phyloP scores from a whole-genome alignment of 257 asterid genomes.

The Nicotiana knightiana region DNA sequence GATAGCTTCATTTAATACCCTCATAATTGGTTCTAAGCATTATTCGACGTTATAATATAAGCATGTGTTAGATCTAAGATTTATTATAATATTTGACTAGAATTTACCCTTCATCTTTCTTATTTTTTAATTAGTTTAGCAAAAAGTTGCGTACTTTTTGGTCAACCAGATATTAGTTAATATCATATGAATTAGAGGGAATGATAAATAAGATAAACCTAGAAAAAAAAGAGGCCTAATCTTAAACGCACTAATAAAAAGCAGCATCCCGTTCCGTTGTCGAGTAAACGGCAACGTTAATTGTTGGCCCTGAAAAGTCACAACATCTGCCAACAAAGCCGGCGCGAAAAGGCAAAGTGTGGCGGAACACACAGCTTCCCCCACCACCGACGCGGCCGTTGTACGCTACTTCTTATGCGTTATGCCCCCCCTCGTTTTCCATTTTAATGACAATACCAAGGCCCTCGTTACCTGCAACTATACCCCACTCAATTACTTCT shows the following conservation, averaged over 20 bases:
- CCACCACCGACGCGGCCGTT: constrained; percentile 13
- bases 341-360: constrained; percentile 13
- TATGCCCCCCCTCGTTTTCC: background rate
- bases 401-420: constrained; percentile 10
- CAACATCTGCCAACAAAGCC: constrained; percentile 14
- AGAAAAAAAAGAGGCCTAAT: background rate
- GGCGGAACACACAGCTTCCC: constrained; percentile 2
- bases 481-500: constrained; percentile 5
- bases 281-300: background rate
- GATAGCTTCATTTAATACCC: too few species aligned
- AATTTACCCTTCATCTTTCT: too few species aligned
- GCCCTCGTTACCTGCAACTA: background rate
- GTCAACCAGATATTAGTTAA: too few species aligned
- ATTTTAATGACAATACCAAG: constrained; percentile 14
- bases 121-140: too few species aligned
- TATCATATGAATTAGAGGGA: too few species aligned
- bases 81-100: too few species aligned
- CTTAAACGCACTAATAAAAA: background rate
- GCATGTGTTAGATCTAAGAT: too few species aligned
- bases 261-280: background rate
- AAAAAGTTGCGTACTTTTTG: too few species aligned
- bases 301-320: background rate
- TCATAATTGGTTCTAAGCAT: too few species aligned
- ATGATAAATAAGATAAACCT: too few species aligned
- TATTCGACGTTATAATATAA: too few species aligned